Conservation (phyloP, 139 green algal genomes). For the Coccomyxa sp. region DNA sequence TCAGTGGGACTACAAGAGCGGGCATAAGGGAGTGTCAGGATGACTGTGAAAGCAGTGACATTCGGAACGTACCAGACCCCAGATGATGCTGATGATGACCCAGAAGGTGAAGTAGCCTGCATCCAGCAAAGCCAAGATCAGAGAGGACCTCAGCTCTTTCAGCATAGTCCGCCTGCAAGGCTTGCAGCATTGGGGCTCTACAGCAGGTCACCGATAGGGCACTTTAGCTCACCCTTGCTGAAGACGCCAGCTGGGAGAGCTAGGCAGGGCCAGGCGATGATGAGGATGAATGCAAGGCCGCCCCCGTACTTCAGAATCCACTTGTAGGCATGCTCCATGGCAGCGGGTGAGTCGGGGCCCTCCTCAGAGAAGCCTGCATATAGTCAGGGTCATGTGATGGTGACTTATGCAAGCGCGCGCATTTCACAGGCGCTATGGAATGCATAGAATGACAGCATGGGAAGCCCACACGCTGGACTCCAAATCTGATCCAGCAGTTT, state of each 20-base stretch:
- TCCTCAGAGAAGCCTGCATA: constrained; percentile 8
- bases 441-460: neutral
- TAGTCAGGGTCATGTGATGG: neutral
- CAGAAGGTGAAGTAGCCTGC: constrained; percentile 71
- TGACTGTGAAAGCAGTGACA: neutral
- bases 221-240: constrained; percentile 22
- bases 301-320: constrained; percentile 41
- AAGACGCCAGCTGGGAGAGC: constrained; percentile 65
- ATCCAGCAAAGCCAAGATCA: neutral
- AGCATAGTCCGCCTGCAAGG: neutral
- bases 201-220: neutral
- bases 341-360: constrained; percentile 30
- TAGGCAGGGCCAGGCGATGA: constrained; percentile 63
- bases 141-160: neutral
- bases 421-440: neutral
- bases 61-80: constrained; percentile 9
- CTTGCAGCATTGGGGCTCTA: neutral
- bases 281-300: constrained; percentile 50
- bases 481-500: neutral
- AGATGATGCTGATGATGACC: constrained; percentile 65
- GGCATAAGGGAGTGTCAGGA: neutral
- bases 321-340: constrained; percentile 40
- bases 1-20: neutral
- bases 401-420: neutral
- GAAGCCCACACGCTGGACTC: neutral